Evolutionary conservation across 2,329 filamentous ascomycete species (phyloP).

Genomic region (Purpureocillium takamizusanense): DNA sequence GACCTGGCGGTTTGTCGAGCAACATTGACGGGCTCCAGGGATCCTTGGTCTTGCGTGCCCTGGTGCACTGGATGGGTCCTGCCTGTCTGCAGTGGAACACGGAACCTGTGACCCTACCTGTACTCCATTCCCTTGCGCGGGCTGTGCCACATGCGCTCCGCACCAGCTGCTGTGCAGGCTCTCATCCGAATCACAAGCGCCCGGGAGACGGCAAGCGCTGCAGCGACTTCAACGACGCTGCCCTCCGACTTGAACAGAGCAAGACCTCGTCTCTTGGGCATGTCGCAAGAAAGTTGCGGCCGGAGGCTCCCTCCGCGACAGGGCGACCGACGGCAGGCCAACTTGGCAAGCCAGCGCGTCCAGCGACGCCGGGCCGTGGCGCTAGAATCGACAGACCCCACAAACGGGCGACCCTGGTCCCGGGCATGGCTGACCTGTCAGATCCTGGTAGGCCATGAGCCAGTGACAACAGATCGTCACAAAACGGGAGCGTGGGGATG

Average conservation of each 20-base stretch:
- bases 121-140: not conserved
- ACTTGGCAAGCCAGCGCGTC: too few relatives aligned
- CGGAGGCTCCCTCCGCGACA: too few relatives aligned
- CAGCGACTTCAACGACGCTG: too few relatives aligned
- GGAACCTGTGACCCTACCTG: slow-evolving; percentile 1
- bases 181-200: too few relatives aligned
- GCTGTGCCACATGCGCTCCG: not conserved
- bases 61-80: not conserved
- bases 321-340: too few relatives aligned
- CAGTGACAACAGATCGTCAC: slow-evolving; percentile 4
- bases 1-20: too few relatives aligned
- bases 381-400: slow-evolving; percentile 5
- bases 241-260: too few relatives aligned
- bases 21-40: too few relatives aligned
- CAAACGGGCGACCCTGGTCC: slow-evolving; percentile 3
- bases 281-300: too few relatives aligned
- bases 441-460: slow-evolving; percentile 10
- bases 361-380: not conserved
- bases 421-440: slow-evolving; percentile 14
- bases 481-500: not conserved
- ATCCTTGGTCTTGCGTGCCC: not conserved
- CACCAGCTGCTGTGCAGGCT: too few relatives aligned
- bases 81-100: slow-evolving; percentile 3
- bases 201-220: not conserved
- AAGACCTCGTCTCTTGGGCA: too few relatives aligned